Evolutionary conservation across 306 rosid genomes (phyloP), one percentile per base, ranked within the genome.

Genomic region (Cucumis melo): DNA sequence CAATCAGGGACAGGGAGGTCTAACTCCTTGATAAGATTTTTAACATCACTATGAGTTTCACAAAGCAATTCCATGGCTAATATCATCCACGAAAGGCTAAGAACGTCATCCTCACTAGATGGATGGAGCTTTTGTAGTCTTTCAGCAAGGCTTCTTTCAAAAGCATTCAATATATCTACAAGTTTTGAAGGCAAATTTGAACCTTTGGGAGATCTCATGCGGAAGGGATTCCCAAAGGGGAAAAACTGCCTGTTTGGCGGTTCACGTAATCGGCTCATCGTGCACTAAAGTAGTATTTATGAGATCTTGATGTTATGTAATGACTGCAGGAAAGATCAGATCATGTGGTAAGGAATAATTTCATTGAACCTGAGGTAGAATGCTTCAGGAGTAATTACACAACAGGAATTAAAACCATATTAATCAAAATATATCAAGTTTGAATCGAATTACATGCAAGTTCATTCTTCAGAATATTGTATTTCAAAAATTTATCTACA

Each of bases 201-300:
- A 74, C 88, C 86, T 85, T 85, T 90, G 17, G 92, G 83, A 3
- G 95, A 82, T 59, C 73, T 83, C 89, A 68, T 80, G 54, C 91
- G 85, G 71, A 93, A 93, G 65, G 97, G 97, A 78, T 93, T 93
- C 58, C 93, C 95, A 60, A 93, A 93, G 59, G 85, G 88, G 82
- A 89, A 93, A 79, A 88, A 84, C 5, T 87, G 80, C 17, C 90
- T 81, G 23, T 77, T 91, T n/a, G 91, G 93, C 2, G 91, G 93
- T 2, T 80, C 91, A 74, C 87, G 93, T 78, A 90, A 77, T 32
- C 83, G 87, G 76, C 95, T 86, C 97, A 93, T 93, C n/a, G 42
- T 77, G 42, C n/a, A 9, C 55, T 59, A 24, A 24, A 19, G 67
- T 29, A 19, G 67, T 29, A 74, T 15, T 17, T 24, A 73, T 29